Evolutionary conservation across 75 land plant species (phyloP).

Genomic region (Sequoiadendron giganteum): DNA sequence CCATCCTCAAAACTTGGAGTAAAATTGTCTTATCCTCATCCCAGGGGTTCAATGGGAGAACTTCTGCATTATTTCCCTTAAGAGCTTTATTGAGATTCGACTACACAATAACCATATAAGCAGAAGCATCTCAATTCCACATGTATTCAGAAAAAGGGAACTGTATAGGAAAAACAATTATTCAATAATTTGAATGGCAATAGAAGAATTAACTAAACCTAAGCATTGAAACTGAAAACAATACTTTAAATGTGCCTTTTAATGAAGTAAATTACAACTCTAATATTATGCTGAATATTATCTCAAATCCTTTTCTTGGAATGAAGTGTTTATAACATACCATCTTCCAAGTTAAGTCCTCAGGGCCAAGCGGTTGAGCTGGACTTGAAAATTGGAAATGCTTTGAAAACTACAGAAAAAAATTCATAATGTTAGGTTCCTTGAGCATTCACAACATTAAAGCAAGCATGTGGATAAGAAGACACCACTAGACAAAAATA

Average conservation of each 20-base stretch:
- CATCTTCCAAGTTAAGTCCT: constrained; percentile 85
- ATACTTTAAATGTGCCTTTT: background rate
- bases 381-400: constrained; percentile 79
- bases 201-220: too few species aligned
- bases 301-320: background rate
- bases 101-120: too few species aligned
- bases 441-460: background rate
- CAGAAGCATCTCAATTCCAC: too few species aligned
- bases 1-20: too few species aligned
- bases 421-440: background rate
- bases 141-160: too few species aligned
- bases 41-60: too few species aligned
- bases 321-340: constrained; percentile 26
- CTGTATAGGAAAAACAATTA: too few species aligned
- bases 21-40: too few species aligned
- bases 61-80: too few species aligned
- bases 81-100: too few species aligned
- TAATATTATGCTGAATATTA: background rate
- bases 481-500: background rate
- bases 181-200: too few species aligned
- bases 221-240: too few species aligned
- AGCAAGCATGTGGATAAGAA: background rate
- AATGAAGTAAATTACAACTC: background rate
- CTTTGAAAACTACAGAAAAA: constrained; percentile 54
- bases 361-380: constrained; percentile 74